phyloP scores from a whole-genome alignment of 768 basidiomycete genomes.

The Mycena kentingensis region DNA sequence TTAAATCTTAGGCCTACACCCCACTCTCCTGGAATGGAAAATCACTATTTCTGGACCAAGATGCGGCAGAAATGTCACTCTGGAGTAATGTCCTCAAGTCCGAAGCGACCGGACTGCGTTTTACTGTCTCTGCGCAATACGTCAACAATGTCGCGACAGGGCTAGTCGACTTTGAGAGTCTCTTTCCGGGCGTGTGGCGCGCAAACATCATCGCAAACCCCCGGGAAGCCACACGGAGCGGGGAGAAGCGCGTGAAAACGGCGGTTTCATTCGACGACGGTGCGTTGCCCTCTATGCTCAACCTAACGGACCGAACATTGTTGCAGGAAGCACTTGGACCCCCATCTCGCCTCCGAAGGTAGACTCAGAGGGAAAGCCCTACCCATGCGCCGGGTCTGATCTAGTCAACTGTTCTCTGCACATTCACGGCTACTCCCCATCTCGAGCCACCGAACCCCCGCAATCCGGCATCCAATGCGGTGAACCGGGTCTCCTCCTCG shows the following conservation, averaged over 20 bases:
- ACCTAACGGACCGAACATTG: not conserved
- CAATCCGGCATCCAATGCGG: slow-evolving; percentile 85
- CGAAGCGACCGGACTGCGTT: slow-evolving; percentile 97
- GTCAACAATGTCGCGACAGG: slow-evolving; percentile 88
- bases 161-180: slow-evolving; percentile 97
- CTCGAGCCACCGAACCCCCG: slow-evolving; percentile 88
- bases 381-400: slow-evolving; percentile 66
- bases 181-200: slow-evolving; percentile 93
- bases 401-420: slow-evolving; percentile 83
- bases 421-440: slow-evolving; percentile 94
- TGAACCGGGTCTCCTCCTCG: slow-evolving; percentile 95
- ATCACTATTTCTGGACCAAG: slow-evolving; percentile 92
- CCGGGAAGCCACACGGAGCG: slow-evolving; percentile 66
- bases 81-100: slow-evolving; percentile 94
- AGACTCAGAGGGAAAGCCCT: slow-evolving; percentile 75
- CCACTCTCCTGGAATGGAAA: slow-evolving; percentile 90
- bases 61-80: slow-evolving; percentile 74
- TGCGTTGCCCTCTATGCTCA: slow-evolving; percentile 29
- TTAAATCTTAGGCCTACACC: slow-evolving; percentile 72
- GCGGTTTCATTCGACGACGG: slow-evolving; percentile 97
- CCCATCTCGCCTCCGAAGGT: slow-evolving; percentile 67
- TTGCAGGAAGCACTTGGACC: slow-evolving; percentile 82
- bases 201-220: slow-evolving; percentile 89
- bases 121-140: slow-evolving; percentile 77
- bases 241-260: slow-evolving; percentile 74